Base-by-base conservation (phyloP, 2,329 filamentous ascomycete genomes). In the Cryphonectria japonica region DNA sequence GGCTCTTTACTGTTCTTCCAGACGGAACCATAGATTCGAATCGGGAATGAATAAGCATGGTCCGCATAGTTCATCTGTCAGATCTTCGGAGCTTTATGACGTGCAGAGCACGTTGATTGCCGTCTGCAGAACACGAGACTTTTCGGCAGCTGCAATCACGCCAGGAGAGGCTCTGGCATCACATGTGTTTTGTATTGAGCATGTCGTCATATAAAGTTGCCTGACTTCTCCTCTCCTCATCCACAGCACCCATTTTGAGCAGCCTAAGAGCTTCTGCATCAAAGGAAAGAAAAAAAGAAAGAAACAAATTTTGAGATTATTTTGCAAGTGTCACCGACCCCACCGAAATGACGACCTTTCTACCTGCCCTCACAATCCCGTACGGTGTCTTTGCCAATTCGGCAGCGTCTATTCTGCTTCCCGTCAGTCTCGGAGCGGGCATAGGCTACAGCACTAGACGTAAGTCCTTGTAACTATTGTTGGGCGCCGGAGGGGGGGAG, bases 291-390 rank as follows among this genome's bases (percentile, higher is more conserved):
- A 13, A 34, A 60, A 6, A 34, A 34, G 3, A 41, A 4, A 19
- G 32, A 61, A 6, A 39, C 1, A 39, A 26, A 9, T 13, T 39
- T 22, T 39, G 32, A n/a, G 8, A n/a, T 50, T 1, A 9, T n/a
- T 3, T 39, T 5, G 19, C 59, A 37, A 14, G 8, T 43, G 37
- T 52, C 37, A 29, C n/a, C 39, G 39, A 50, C 52, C 16, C 29
- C 26, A 41, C 66, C 80, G 86, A 73, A 61, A 97, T 96, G 93
- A 95, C 92, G 14, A 90, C 92, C 73, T 92, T 92, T 80, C 89
- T 96, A 72, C 90, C 92, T n/a, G 90, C 89, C 54, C 82, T 97
- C 74, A 94, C 92, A 32, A 85, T 97, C 26, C 93, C 94, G 2
- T 83, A 86, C 63, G 84, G 87, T 75, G 82, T 95, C 74, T 95